These are phyloP conservation scores for Blastobotrys terrestris DNA, from an alignment of 805 yeast species.

Conservation along the genomic window DNA sequence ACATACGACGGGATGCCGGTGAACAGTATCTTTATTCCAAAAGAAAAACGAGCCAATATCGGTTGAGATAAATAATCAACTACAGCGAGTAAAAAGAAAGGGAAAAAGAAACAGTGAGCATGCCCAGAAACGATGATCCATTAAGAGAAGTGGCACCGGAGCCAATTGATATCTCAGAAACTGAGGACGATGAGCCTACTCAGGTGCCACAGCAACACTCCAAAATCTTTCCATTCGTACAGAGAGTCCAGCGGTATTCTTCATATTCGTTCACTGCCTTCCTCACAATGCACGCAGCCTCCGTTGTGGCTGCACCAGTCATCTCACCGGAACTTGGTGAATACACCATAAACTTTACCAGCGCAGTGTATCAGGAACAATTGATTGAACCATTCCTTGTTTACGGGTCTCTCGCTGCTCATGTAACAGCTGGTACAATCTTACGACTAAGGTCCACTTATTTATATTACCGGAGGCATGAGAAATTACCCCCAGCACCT, in stretches of 20 bases:
- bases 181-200: background rate
- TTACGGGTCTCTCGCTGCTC: constrained; percentile 40
- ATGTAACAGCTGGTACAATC: constrained; percentile 47
- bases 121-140: background rate
- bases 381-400: constrained; percentile 42
- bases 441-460: constrained; percentile 36
- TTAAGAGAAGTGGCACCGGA: constrained; percentile 3
- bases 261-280: constrained; percentile 52
- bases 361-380: constrained; percentile 54
- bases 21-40: background rate
- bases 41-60: background rate
- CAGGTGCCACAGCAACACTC: background rate
- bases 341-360: constrained; percentile 50
- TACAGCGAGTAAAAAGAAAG: too few species aligned
- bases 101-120: background rate
- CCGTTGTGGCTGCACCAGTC: constrained; percentile 51
- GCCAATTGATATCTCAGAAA: background rate
- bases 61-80: background rate
- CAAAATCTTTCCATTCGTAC: constrained; percentile 2
- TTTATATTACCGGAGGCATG: constrained; percentile 25
- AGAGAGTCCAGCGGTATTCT: constrained; percentile 36
- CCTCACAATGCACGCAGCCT: constrained; percentile 46
- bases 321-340: constrained; percentile 41
- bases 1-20: background rate
- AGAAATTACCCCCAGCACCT: constrained; percentile 19